Evolutionary conservation across 2,329 filamentous ascomycete species (phyloP).

Genomic region (Colletotrichum neosansevieriae): DNA sequence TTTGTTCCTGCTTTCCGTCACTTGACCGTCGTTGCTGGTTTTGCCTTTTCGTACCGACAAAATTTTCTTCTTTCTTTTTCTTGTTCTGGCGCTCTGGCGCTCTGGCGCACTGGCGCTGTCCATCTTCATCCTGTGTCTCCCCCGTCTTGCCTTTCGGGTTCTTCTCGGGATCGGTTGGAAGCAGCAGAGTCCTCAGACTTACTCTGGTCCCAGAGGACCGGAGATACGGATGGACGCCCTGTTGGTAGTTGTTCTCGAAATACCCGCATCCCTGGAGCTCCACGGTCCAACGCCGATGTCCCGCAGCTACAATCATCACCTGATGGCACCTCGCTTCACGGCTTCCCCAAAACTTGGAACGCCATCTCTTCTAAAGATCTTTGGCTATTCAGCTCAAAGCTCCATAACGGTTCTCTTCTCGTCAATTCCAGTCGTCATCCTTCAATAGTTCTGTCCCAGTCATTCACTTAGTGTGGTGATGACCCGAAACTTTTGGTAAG

Average conservation of each 20-base stretch:
- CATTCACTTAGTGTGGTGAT: slow-evolving; percentile 24
- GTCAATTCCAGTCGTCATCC: neutral
- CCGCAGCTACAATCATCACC: slow-evolving; percentile 11
- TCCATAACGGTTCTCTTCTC: neutral
- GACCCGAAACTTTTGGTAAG: slow-evolving; percentile 22
- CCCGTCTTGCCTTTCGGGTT: neutral
- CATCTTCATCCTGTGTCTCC: neutral
- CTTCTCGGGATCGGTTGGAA: neutral
- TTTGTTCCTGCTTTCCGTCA: neutral
- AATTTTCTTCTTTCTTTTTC: neutral
- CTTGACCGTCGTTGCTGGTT: neutral
- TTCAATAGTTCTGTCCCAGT: slow-evolving; percentile 26
- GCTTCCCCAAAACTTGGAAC: neutral
- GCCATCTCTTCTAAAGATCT: neutral
- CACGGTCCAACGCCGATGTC: neutral
- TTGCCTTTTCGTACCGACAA: neutral
- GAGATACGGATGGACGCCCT: neutral
- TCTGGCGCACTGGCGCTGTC: no score
- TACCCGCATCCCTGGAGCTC: slow-evolving; percentile 4
- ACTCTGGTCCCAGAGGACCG: neutral
- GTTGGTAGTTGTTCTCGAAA: neutral
- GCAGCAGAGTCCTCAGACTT: neutral
- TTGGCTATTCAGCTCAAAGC: neutral
- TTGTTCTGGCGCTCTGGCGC: no score
- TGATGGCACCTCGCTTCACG: slow-evolving; percentile 2